Conservation (phyloP, 2,329 filamentous ascomycete species). For the Alternaria triticina region DNA sequence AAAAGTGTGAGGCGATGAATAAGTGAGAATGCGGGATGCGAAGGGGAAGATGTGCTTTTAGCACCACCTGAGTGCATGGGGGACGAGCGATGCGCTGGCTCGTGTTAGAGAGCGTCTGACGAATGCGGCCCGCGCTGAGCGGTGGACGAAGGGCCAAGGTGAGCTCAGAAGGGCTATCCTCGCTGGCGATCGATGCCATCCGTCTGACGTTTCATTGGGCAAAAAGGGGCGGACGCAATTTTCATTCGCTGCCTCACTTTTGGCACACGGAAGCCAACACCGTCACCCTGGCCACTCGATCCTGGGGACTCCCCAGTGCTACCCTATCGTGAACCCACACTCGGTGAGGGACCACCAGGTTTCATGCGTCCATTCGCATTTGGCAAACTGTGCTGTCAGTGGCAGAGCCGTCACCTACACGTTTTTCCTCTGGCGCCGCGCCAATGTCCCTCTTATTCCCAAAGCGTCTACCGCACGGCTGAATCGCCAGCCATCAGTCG, state of each 20-base stretch:
- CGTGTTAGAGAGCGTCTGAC: conserved; percentile 39
- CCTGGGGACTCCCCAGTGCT: conserved; percentile 23
- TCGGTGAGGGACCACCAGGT: conserved; percentile 21
- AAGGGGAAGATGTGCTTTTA: conserved; percentile 39
- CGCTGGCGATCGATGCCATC: conserved; percentile 26
- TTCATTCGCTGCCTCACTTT: conserved; percentile 42
- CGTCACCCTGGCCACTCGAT: conserved; percentile 17
- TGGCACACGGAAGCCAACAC: conserved; percentile 1
- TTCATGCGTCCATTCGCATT: conserved; percentile 30
- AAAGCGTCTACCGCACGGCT: conserved; percentile 24
- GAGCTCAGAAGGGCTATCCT: conserved; percentile 37
- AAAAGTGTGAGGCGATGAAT: conserved; percentile 37
- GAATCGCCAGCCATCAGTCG: conserved; percentile 18
- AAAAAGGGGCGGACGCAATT: not conserved
- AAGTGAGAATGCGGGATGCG: conserved; percentile 29
- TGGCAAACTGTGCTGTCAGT: conserved; percentile 28
- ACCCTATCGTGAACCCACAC: conserved; percentile 27
- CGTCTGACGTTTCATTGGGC: conserved; percentile 28
- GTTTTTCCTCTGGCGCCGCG: conserved; percentile 19
- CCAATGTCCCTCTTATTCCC: conserved; percentile 20
- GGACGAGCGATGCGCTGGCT: conserved; percentile 42
- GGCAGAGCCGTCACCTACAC: conserved; percentile 25
- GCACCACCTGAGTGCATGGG: conserved; percentile 15
- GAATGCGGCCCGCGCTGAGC: conserved; percentile 29
- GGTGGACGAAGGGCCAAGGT: conserved; percentile 28